These are phyloP conservation scores for Wickerhamiella nectarea DNA, from an alignment of 805 yeast species.

Conservation along the genomic window DNA sequence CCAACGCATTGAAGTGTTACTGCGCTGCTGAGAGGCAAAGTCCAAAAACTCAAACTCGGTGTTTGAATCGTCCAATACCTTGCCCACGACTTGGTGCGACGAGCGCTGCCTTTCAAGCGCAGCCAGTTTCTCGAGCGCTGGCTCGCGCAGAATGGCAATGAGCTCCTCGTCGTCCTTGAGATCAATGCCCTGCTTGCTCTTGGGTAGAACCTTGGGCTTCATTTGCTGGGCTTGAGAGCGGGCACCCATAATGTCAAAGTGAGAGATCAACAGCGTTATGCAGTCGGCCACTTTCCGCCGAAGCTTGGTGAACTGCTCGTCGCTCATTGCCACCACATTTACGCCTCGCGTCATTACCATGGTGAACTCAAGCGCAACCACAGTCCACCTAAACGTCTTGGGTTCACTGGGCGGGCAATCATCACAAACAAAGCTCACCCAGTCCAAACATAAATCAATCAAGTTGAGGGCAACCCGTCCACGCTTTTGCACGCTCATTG, in stretches of 20 bases:
- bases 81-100: constrained; percentile 51
- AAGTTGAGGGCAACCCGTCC: constrained; percentile 57
- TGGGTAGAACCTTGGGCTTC: constrained; percentile 22
- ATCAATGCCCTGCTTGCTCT: constrained; percentile 25
- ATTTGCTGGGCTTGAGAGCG: constrained; percentile 50
- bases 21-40: constrained; percentile 74
- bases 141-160: constrained; percentile 46
- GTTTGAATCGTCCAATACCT: constrained; percentile 77
- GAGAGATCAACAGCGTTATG: constrained; percentile 84
- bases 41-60: constrained; percentile 78
- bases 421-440: constrained; percentile 88
- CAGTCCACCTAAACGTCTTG: constrained; percentile 92
- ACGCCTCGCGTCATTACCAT: constrained; percentile 88
- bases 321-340: constrained; percentile 67
- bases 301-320: constrained; percentile 57
- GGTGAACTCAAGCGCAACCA: constrained; percentile 86
- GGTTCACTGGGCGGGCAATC: constrained; percentile 89
- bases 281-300: constrained; percentile 83
- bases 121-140: constrained; percentile 50
- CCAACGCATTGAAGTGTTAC: constrained; percentile 90
- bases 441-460: constrained; percentile 64
- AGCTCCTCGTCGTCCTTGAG: constrained; percentile 42
- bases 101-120: constrained; percentile 48
- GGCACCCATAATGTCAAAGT: constrained; percentile 97
- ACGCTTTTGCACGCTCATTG: constrained; percentile 50